Evolutionary conservation across 257 asterid species (phyloP).

Genomic region (Nicotiana tabacum): DNA sequence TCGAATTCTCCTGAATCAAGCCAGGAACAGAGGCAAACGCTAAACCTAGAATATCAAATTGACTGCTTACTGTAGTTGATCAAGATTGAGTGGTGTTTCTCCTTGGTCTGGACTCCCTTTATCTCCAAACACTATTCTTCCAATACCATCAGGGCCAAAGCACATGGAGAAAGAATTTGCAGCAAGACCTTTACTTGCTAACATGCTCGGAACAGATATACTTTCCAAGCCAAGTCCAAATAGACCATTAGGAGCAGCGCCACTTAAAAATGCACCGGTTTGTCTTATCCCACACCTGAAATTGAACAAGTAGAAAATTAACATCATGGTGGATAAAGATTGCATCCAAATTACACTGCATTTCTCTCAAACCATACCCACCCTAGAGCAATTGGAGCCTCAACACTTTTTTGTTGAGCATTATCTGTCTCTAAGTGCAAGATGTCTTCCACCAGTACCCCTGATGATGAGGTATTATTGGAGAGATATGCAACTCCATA

Average conservation of each 20-base stretch:
- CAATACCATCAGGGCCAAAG: slow-evolving; percentile 76
- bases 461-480: slow-evolving; percentile 66
- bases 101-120: slow-evolving; percentile 63
- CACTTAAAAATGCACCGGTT: slow-evolving; percentile 86
- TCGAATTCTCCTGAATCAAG: neutral
- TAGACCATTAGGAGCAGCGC: slow-evolving; percentile 91
- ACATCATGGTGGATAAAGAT: neutral
- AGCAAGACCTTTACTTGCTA: slow-evolving; percentile 73
- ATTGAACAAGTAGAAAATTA: slow-evolving; percentile 1
- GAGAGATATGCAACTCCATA: slow-evolving; percentile 79
- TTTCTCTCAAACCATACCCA: slow-evolving; percentile 19
- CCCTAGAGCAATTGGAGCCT: slow-evolving; percentile 88
- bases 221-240: slow-evolving; percentile 85
- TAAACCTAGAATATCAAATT: neutral
- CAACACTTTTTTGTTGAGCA: slow-evolving; percentile 31
- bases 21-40: neutral
- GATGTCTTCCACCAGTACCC: slow-evolving; percentile 83
- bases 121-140: slow-evolving; percentile 93
- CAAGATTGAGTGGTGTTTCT: slow-evolving; percentile 65
- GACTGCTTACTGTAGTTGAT: slow-evolving; percentile 54
- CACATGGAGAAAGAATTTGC: slow-evolving; percentile 97
- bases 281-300: slow-evolving; percentile 88
- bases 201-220: slow-evolving; percentile 71
- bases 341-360: too few relatives aligned
- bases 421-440: slow-evolving; percentile 58